Evolutionary conservation across 305 asterid genomes (phyloP), one percentile per base, ranked within the genome.

Genomic region (Fraxinus xanthoxyloides): DNA sequence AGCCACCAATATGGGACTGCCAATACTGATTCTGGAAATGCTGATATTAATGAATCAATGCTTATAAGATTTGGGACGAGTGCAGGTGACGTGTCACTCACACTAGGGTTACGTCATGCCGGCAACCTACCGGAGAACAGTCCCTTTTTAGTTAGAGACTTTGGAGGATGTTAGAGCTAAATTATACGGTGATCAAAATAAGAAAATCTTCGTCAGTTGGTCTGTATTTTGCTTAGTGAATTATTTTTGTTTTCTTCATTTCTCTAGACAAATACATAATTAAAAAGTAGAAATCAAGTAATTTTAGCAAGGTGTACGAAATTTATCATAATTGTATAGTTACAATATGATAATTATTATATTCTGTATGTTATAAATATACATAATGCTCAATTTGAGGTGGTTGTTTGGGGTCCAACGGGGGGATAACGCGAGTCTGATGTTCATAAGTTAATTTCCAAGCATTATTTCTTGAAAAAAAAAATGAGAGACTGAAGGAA

Each of bases 21-120:
- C 85, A 82, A 56, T 56, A 6, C 65, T 56, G 65, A 56, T 19
- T 56, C 65, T 19, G 65, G 65, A 19, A 56, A 63, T 48, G 87
- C 75, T 12, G 92, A 85, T 40, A 51, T 81, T 28, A 54, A 82
- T 26, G 97, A 89, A 2, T 84, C 97, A 3, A 88, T 93, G 74
- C 72, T 96, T 13, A 90, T 96, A 38, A 87, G 98, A 85, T 93
- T 93, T 15, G 99, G 99, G 82, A 65, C 97, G 38, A 89, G 74
- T 17, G 46, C 96, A 31, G 98, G 99, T 13, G 99, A 96, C 34
- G 98, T 96, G 36, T 96, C 99, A 21, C 95, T 96, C 15, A 96
- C 99, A 1, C 85, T 96, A 86, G 99, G 99, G 90, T 88, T 96
- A 59, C 98, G 96, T 48, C 99, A 96, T 82, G 93, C 97, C 82